Evolutionary conservation across 2,329 filamentous ascomycete genomes (phyloP), one percentile per base, ranked within the genome.

Genomic region (Tolypocladium ovalisporum): DNA sequence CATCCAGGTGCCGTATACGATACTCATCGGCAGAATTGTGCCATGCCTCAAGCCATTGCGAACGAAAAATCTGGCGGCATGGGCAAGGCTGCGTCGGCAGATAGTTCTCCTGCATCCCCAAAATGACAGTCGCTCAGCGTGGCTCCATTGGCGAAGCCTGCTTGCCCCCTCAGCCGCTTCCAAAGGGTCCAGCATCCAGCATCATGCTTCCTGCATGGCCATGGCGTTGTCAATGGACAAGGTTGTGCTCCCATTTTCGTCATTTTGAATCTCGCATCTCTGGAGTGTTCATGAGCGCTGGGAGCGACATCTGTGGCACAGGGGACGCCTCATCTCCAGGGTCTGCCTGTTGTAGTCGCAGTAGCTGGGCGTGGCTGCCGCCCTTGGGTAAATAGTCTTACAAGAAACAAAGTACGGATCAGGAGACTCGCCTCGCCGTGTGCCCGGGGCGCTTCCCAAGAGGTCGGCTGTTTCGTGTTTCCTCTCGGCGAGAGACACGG

Each of bases 131-230:
- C 34, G 56, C 27, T 29, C 27, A 17, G 56, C 56, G 56, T 58
- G 56, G 56, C 56, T 53, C 56, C 56, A 55, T 52, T 53, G 42
- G 47, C 53, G 53, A 58, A 34, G 53, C 56, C 56, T 58, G 56
- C 54, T 49, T 35, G 35, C 39, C 27, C 36, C 32, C n/a, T 52
- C 54, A 58, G 44, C 52, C 56, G 36, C 54, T 53, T 42, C 56
- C 55, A 40, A 39, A 51, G 47, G 47, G 47, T n/a, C 47, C 29
- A 51, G 47, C 44, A 47, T 47, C 36, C 17, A 19, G 36, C 36
- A 39, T 17, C 36, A 15, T 17, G 36, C 36, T 22, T 42, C 47
- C 47, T 51, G 19, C 47, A 22, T 51, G 29, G 24, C 29, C 29
- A 34, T 34, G 19, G 47, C 8, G 29, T 34, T 19, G 47, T 29